Conservation (phyloP, 2,329 filamentous ascomycete genomes). For the Trichoderma oligosporum region DNA sequence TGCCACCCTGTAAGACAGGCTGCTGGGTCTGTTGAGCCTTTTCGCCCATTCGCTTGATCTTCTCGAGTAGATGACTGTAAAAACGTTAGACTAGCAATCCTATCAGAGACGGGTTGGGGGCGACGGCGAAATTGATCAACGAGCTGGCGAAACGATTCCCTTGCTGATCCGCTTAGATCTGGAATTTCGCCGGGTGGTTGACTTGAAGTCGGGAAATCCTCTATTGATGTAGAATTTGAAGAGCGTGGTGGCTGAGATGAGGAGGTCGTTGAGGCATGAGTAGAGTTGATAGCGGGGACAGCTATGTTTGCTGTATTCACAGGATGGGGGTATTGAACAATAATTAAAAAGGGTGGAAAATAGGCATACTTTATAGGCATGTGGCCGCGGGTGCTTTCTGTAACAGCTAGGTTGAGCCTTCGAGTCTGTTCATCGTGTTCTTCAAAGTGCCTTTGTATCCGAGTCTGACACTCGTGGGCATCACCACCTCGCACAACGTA, state of each 20-base stretch:
- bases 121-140: slow-evolving; percentile 28
- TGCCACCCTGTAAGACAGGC: slow-evolving; percentile 31
- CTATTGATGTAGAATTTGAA: background rate
- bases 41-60: slow-evolving; percentile 47
- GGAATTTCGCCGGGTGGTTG: slow-evolving; percentile 11
- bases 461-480: slow-evolving; percentile 48
- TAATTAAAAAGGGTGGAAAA: slow-evolving; percentile 34
- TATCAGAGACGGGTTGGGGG: slow-evolving; percentile 29
- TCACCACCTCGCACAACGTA: slow-evolving; percentile 63
- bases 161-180: slow-evolving; percentile 23
- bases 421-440: slow-evolving; percentile 56
- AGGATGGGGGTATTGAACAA: slow-evolving; percentile 27
- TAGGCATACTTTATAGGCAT: slow-evolving; percentile 54
- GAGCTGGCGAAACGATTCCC: slow-evolving; percentile 25
- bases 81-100: slow-evolving; percentile 32
- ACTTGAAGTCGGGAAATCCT: background rate
- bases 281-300: background rate
- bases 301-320: background rate
- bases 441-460: slow-evolving; percentile 58
- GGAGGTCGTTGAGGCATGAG: slow-evolving; percentile 8
- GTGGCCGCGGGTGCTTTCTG: slow-evolving; percentile 53
- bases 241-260: slow-evolving; percentile 10
- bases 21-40: slow-evolving; percentile 34
- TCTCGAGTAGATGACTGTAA: slow-evolving; percentile 52
- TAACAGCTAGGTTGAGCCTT: slow-evolving; percentile 50